Conservation (phyloP, 164 flowering plant species). For the Brasenia schreberi region DNA sequence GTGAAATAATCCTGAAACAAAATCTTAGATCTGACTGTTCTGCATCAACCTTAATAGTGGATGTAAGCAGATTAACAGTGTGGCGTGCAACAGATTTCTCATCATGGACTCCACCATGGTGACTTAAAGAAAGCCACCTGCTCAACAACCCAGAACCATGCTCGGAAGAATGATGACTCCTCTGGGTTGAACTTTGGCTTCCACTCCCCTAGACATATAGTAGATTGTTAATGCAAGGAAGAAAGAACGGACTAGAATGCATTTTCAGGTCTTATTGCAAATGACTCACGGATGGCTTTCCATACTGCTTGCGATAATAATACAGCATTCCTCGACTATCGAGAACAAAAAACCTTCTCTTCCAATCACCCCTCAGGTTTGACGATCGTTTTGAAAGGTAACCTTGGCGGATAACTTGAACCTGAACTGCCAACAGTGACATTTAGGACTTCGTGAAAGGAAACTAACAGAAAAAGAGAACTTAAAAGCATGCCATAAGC, state of each 20-base stretch:
- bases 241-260: not conserved
- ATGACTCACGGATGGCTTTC: constrained; percentile 57
- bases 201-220: constrained; percentile 34
- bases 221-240: not conserved
- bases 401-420: constrained; percentile 95
- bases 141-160: constrained; percentile 77
- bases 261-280: not conserved
- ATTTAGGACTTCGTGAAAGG: not conserved
- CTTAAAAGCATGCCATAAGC: too few relatives aligned
- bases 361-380: constrained; percentile 93
- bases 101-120: constrained; percentile 85
- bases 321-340: constrained; percentile 94
- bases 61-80: constrained; percentile 91
- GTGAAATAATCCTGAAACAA: constrained; percentile 96
- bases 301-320: constrained; percentile 77
- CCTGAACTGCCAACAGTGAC: constrained; percentile 27
- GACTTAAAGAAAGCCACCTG: constrained; percentile 92
- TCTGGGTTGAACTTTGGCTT: constrained; percentile 42
- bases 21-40: constrained; percentile 94
- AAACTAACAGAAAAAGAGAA: not conserved
- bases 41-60: constrained; percentile 94
- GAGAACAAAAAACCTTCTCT: constrained; percentile 89
- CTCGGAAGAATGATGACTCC: constrained; percentile 38
- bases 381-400: constrained; percentile 94
- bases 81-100: constrained; percentile 93